Percentiles rank a stretch among this genome's conserved stretches.
phyloP scores from a whole-genome alignment of 805 yeast species.

The Wickerhamiella sorbophila region DNA sequence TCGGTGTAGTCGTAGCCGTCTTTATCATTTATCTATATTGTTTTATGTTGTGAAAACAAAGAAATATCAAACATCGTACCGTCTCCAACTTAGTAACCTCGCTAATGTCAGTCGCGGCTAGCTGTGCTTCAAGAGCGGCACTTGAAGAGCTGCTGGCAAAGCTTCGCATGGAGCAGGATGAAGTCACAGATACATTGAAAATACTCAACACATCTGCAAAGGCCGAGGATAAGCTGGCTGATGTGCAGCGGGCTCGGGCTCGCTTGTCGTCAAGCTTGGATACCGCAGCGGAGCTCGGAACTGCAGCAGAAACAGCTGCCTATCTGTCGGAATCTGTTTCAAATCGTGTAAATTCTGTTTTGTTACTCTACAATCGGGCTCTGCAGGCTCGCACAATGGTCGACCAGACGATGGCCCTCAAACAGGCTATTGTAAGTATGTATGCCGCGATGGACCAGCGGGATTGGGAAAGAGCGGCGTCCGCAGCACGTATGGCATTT shows the following conservation, averaged over 20 bases:
- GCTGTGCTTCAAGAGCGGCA: too few species aligned
- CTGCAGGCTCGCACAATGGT: slow-evolving; percentile 49
- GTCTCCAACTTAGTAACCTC: too few species aligned
- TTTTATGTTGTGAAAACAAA: too few species aligned
- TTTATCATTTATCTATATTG: too few species aligned
- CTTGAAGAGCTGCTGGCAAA: neutral
- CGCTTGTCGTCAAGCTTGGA: slow-evolving; percentile 7
- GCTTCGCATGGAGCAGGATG: neutral
- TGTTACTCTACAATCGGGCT: slow-evolving; percentile 31
- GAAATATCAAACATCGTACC: too few species aligned
- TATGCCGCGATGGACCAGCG: slow-evolving; percentile 50
- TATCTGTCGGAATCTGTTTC: slow-evolving; percentile 6
- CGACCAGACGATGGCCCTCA: slow-evolving; percentile 47
- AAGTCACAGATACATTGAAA: neutral
- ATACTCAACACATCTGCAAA: neutral
- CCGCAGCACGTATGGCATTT: slow-evolving; percentile 41
- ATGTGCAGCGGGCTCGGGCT: slow-evolving; percentile 8
- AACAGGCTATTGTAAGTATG: slow-evolving; percentile 49
- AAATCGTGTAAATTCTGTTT: slow-evolving; percentile 7
- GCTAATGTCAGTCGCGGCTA: too few species aligned
- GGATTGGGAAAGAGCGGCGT: slow-evolving; percentile 70
- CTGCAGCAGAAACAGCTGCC: slow-evolving; percentile 9
- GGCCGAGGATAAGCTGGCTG: slow-evolving; percentile 2
- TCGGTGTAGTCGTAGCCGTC: too few species aligned
- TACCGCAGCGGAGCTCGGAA: slow-evolving; percentile 8